Base-by-base conservation (phyloP, 352 stramenopile genomes). In the Phytopythium chamaehyphon region DNA sequence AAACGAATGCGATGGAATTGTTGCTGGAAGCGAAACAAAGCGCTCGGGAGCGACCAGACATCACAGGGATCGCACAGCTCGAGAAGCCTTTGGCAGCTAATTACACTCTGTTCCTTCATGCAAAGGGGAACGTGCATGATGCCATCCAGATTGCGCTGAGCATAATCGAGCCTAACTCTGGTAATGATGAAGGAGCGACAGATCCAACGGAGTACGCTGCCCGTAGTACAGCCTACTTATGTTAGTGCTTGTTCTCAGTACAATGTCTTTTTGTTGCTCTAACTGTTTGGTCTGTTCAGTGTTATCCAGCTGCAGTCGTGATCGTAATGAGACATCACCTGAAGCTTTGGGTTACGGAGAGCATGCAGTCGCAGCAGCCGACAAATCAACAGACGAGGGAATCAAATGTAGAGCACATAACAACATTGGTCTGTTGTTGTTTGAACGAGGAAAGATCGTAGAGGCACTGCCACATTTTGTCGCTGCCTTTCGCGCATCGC, bases 51-150 rank as follows among this genome's bases (percentile, higher is more conserved):
- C 19, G 12, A 10, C 23, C 4, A n/a, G 12, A n/a, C 23, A 9
- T 8, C 38, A 22, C 15, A 22, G 39, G 21, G 47, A 4, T 14
- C 26, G 5, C 3, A 21, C 45, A 40, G 18, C 28, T 76, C 16
- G 61, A 82, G n/a, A 58, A 67, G 16, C 23, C 44, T 1, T 15
- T 83, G 40, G 59, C 57, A 2, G 71, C 44, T 6, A 83, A 86
- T 51, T 78, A 83, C 42, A 65, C 67, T 14, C 43, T 75, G 9
- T 63, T 83, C 19, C 56, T 86, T 7, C 63, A 73, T 15, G 43
- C 67, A 0, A 64, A 77, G 48, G 67, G 65, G 12, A 57, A 56
- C 18, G 19, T 57, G 5, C 57, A 63, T 1, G 70, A 80, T 24
- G 69, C 69, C 16, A 60, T 73, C 19, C 47, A 48, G 5, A 63